A percentile compares a stretch with the other conserved stretches of the same genome.
These are phyloP conservation scores for Colletotrichum sp. DNA, from an alignment of 2,329 filamentous ascomycete species.

Conservation along the genomic window DNA sequence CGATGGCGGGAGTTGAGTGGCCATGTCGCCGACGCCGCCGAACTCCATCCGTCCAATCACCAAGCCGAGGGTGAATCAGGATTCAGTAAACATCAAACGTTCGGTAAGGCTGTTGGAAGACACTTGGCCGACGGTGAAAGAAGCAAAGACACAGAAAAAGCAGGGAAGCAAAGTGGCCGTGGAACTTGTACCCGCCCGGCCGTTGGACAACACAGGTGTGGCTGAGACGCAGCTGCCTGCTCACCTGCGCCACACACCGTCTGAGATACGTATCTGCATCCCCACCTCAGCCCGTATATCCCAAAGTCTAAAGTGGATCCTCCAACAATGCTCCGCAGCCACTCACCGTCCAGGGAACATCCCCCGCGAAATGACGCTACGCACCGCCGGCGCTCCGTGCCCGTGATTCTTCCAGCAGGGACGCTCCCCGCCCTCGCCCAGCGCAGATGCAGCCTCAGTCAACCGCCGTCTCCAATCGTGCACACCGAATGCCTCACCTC, in stretches of 20 bases:
- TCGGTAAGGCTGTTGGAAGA: not conserved
- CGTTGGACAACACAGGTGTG: not conserved
- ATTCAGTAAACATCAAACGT: not conserved
- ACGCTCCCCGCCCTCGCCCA: slow-evolving; percentile 5
- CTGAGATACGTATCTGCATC: not conserved
- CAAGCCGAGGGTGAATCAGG: not conserved
- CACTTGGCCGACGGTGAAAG: not conserved
- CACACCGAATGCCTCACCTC: not conserved
- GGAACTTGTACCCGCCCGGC: not conserved
- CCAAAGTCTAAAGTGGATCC: not conserved
- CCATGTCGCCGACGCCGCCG: not conserved
- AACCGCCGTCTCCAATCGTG: not conserved
- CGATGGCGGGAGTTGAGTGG: not conserved
- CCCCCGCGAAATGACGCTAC: slow-evolving; percentile 18
- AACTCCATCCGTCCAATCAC: not conserved
- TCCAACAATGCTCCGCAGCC: not conserved
- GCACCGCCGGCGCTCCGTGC: slow-evolving; percentile 12
- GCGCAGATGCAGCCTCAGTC: not conserved
- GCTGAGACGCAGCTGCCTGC: not conserved
- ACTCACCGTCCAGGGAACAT: not conserved
- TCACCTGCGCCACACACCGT: not conserved
- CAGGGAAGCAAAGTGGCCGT: not conserved
- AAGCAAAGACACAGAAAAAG: not conserved
- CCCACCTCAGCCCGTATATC: not conserved
- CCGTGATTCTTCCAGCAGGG: not conserved